Evolutionary conservation across 257 asterid species (phyloP).

Genomic region (Solanum rostratum): DNA sequence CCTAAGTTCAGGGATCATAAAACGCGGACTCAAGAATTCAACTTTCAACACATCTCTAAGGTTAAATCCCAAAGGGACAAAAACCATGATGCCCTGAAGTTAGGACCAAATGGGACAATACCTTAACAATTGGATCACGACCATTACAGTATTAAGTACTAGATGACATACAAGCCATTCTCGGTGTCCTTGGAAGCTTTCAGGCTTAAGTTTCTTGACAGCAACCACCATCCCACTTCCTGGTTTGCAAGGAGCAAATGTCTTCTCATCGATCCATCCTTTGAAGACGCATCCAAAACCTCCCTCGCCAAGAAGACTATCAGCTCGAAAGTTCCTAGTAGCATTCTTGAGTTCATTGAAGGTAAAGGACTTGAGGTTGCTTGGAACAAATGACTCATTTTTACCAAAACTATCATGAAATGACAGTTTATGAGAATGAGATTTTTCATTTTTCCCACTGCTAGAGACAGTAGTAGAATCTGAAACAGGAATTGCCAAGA

Average conservation of each 20-base stretch:
- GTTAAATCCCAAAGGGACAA: neutral
- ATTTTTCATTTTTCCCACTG: neutral
- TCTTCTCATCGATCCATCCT: slow-evolving; percentile 12
- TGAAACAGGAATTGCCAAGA: neutral
- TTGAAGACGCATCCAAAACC: slow-evolving; percentile 9
- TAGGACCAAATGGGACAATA: neutral
- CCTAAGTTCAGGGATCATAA: neutral
- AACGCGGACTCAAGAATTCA: neutral
- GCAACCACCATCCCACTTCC: slow-evolving; percentile 11
- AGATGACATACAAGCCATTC: slow-evolving; percentile 9
- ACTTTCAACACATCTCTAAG: neutral
- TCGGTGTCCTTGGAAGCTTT: slow-evolving; percentile 11
- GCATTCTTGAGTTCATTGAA: slow-evolving; percentile 6
- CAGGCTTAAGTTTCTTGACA: slow-evolving; percentile 11
- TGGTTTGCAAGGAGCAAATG: slow-evolving; percentile 2
- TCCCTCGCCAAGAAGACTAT: slow-evolving; percentile 10
- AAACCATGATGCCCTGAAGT: neutral
- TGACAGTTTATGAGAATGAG: neutral
- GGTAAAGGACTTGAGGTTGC: neutral
- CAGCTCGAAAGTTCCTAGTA: slow-evolving; percentile 11
- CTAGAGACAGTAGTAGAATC: neutral
- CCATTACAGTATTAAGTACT: neutral
- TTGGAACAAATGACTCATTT: neutral
- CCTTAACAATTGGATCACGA: neutral
- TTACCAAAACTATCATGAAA: neutral